Evolutionary conservation across 495 filamentous ascomycete species (phyloP).

Genomic region (Niebla homalea): DNA sequence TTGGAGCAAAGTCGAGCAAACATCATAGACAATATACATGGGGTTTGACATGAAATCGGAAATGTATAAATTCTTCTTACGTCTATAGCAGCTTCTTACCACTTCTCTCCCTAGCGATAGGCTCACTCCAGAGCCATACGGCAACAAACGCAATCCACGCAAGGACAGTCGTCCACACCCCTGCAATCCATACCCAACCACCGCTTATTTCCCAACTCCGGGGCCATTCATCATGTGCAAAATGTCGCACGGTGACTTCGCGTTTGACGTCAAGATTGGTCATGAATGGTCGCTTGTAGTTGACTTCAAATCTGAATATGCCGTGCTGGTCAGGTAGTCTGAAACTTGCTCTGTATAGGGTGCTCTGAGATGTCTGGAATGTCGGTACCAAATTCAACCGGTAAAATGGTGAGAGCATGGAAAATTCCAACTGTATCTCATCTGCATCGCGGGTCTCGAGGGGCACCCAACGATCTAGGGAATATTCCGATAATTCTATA

Average conservation of each 20-base stretch:
- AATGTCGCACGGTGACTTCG: conserved; percentile 86
- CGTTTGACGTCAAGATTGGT: conserved; percentile 87
- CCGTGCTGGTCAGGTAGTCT: conserved; percentile 88
- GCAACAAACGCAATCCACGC: conserved; percentile 79
- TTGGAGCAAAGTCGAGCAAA: too few species aligned
- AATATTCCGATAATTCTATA: conserved; percentile 80
- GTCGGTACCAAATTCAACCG: conserved; percentile 60
- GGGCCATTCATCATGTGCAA: conserved; percentile 93
- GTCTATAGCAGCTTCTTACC: conserved; percentile 33
- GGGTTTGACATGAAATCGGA: too few species aligned
- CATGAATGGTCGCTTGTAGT: conserved; percentile 90
- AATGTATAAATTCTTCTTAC: conserved; percentile 86
- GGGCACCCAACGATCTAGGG: conserved; percentile 52
- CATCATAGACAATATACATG: too few species aligned
- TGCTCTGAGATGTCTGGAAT: conserved; percentile 46
- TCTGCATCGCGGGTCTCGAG: conserved; percentile 58
- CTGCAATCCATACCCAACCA: conserved; percentile 92
- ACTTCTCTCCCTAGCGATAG: conserved; percentile 32
- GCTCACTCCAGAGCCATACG: conserved; percentile 81
- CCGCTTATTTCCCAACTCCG: conserved; percentile 79
- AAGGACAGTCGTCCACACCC: conserved; percentile 66
- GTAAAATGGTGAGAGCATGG: conserved; percentile 97
- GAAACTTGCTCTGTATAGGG: conserved; percentile 64
- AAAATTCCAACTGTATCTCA: conserved; percentile 83
- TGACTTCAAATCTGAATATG: conserved; percentile 91